phyloP scores from a whole-genome alignment of 2,329 filamentous ascomycete species.

The Madurella fahalii region DNA sequence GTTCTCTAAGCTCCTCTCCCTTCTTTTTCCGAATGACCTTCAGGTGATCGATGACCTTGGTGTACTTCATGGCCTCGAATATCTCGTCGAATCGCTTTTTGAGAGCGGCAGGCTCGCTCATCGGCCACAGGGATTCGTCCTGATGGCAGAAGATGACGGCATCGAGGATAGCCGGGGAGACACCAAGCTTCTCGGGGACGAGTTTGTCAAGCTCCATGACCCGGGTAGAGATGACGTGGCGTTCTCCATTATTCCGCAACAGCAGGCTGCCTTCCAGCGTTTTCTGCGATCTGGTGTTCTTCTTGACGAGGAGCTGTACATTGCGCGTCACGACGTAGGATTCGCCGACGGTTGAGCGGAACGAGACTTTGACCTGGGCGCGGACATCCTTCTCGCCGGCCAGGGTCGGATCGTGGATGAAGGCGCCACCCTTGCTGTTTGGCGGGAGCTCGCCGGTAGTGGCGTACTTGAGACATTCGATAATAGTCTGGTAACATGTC shows the following conservation, averaged over 20 bases:
- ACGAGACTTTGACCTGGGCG: slow-evolving; percentile 87
- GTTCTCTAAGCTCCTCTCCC: slow-evolving; percentile 66
- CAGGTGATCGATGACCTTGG: slow-evolving; percentile 94
- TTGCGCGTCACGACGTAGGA: slow-evolving; percentile 81
- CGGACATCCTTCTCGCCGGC: slow-evolving; percentile 82
- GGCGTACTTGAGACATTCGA: slow-evolving; percentile 97
- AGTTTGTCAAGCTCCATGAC: slow-evolving; percentile 77
- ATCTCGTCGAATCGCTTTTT: slow-evolving; percentile 98
- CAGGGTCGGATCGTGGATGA: slow-evolving; percentile 96
- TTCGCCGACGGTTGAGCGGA: slow-evolving; percentile 71
- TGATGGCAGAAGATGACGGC: slow-evolving; percentile 98
- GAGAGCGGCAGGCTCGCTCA: slow-evolving; percentile 78
- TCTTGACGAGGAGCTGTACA: slow-evolving; percentile 82
- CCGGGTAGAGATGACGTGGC: slow-evolving; percentile 71
- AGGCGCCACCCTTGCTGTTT: slow-evolving; percentile 85
- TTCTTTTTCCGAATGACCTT: slow-evolving; percentile 81
- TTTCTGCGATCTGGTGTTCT: slow-evolving; percentile 70
- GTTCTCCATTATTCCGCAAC: slow-evolving; percentile 75
- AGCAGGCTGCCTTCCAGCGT: slow-evolving; percentile 77
- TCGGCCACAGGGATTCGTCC: slow-evolving; percentile 94
- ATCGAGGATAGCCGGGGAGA: slow-evolving; percentile 84
- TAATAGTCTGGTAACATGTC: slow-evolving; percentile 61
- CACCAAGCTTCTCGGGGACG: slow-evolving; percentile 81
- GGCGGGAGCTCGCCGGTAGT: slow-evolving; percentile 91
- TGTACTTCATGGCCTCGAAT: slow-evolving; percentile 95